Evolutionary conservation across 768 basidiomycete genomes (phyloP).

Genomic region (Glaciozyma martinii): DNA sequence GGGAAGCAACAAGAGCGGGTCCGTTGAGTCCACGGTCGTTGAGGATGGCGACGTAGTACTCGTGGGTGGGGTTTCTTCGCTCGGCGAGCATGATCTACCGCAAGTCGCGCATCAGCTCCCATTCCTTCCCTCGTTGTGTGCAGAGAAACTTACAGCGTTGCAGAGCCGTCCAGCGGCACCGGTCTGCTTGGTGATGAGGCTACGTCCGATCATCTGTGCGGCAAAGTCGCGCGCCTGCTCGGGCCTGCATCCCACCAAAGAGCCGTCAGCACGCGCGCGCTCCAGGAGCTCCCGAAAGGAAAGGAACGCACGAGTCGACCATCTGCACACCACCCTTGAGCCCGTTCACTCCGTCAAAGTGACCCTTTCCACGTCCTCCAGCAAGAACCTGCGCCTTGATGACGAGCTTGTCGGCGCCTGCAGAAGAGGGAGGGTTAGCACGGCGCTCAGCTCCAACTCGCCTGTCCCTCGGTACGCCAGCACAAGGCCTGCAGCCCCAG

Average conservation of each 20-base stretch:
- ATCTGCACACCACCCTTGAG: slow-evolving; percentile 96
- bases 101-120: neutral
- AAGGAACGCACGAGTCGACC: slow-evolving; percentile 59
- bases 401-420: slow-evolving; percentile 70
- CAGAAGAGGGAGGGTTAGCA: neutral
- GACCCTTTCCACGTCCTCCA: slow-evolving; percentile 95
- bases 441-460: neutral
- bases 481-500: neutral
- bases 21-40: slow-evolving; percentile 85
- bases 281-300: neutral
- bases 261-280: slow-evolving; percentile 5
- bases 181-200: slow-evolving; percentile 97
- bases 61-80: slow-evolving; percentile 82
- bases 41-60: slow-evolving; percentile 94
- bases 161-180: slow-evolving; percentile 84
- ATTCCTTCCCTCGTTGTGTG: neutral
- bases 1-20: slow-evolving; percentile 85
- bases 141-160: slow-evolving; percentile 67
- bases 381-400: slow-evolving; percentile 99
- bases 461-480: no score
- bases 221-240: slow-evolving; percentile 81
- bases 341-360: slow-evolving; percentile 70
- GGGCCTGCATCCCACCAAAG: slow-evolving; percentile 48
- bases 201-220: slow-evolving; percentile 83
- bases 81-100: slow-evolving; percentile 93